A percentile compares a stretch with the other conserved stretches of the same genome.
phyloP scores from a whole-genome alignment of 371 early-diverging fungal genomes.

The Mucor lusitanicus region DNA sequence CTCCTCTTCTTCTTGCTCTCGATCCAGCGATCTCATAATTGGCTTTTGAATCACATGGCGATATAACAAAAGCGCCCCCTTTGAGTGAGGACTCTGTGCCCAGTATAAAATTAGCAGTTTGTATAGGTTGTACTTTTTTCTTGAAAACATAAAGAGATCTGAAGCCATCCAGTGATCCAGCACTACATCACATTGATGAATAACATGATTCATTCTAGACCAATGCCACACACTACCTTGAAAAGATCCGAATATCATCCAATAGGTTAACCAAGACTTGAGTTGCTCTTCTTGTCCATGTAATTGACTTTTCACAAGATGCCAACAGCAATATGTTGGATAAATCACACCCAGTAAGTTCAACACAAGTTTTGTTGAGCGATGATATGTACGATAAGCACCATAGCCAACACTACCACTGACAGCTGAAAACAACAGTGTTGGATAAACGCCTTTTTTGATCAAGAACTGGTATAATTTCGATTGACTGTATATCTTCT shows the following conservation, averaged over 20 bases:
- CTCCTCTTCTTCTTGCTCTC: not conserved
- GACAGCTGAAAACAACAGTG: slow-evolving; percentile 29
- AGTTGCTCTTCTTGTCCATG: slow-evolving; percentile 4
- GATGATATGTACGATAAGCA: slow-evolving; percentile 31
- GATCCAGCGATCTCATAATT: not conserved
- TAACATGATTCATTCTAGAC: not conserved
- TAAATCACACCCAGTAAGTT: slow-evolving; percentile 45
- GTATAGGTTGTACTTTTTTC: slow-evolving; percentile 44
- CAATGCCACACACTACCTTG: slow-evolving; percentile 30
- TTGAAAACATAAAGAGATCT: slow-evolving; percentile 31
- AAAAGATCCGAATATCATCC: slow-evolving; percentile 52
- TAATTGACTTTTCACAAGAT: slow-evolving; percentile 17
- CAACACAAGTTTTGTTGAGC: slow-evolving; percentile 29
- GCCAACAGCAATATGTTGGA: slow-evolving; percentile 44
- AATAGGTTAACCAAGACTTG: slow-evolving; percentile 56
- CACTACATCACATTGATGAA: slow-evolving; percentile 21
- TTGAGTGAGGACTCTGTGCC: slow-evolving; percentile 55
- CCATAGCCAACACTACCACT: slow-evolving; percentile 22
- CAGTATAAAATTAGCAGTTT: slow-evolving; percentile 52
- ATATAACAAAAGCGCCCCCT: slow-evolving; percentile 46
- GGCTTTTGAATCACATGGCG: slow-evolving; percentile 43
- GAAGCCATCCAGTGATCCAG: slow-evolving; percentile 47
- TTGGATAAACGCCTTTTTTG: slow-evolving; percentile 38
- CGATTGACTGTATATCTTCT: slow-evolving; percentile 32
- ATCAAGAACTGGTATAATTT: slow-evolving; percentile 35